phyloP scores from a whole-genome alignment of 164 flowering plant species.

The Piper longum region DNA sequence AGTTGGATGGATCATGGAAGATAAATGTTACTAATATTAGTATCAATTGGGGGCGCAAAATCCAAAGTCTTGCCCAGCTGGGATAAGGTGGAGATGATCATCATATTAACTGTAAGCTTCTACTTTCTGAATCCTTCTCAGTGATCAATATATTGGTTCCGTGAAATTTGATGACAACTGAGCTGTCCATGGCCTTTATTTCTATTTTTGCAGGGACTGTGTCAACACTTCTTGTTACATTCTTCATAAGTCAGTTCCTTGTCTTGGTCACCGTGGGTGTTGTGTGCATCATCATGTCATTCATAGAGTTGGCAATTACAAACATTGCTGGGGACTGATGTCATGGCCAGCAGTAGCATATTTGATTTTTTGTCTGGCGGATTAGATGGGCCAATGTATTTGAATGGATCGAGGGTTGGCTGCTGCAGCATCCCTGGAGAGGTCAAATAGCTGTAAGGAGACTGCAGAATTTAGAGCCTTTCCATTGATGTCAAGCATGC shows the following conservation, averaged over 20 bases:
- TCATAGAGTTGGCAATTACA: constrained; percentile 15
- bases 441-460: constrained; percentile 65
- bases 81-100: too few relatives aligned
- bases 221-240: not conserved
- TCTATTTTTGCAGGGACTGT: not conserved
- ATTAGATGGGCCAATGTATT: constrained; percentile 54
- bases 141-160: too few relatives aligned
- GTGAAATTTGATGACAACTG: too few relatives aligned
- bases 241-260: not conserved
- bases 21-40: too few relatives aligned
- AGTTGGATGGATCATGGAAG: too few relatives aligned
- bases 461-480: constrained; percentile 44
- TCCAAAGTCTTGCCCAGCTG: too few relatives aligned
- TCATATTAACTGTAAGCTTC: too few relatives aligned
- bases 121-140: too few relatives aligned
- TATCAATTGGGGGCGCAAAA: too few relatives aligned
- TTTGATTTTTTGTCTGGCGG: constrained; percentile 53
- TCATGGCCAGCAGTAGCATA: constrained; percentile 64
- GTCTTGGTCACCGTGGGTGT: constrained; percentile 17
- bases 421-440: constrained; percentile 38
- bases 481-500: constrained; percentile 32
- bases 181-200: too few relatives aligned
- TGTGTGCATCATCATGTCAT: constrained; percentile 13
- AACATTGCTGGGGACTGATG: constrained; percentile 21
- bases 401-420: constrained; percentile 41